These are phyloP conservation scores for Aspergillus transmontanensis DNA, from an alignment of 2,329 filamentous ascomycete genomes.

Conservation along the genomic window DNA sequence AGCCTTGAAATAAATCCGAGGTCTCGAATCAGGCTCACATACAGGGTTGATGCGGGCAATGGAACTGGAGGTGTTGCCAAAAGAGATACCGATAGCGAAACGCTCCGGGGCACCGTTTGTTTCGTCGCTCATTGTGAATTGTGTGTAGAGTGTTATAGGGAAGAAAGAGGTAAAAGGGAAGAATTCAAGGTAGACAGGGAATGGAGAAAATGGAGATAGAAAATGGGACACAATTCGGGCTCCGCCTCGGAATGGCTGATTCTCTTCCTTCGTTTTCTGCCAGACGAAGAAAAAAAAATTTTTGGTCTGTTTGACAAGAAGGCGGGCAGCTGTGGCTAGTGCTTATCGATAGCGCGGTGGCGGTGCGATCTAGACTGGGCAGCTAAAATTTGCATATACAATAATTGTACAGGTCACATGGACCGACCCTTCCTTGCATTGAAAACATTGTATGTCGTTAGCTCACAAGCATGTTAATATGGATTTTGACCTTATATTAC, in stretches of 20 bases:
- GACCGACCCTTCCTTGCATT: background rate
- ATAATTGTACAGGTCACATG: too few species aligned
- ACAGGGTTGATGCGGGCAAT: slow-evolving; percentile 81
- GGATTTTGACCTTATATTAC: background rate
- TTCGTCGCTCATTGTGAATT: slow-evolving; percentile 54
- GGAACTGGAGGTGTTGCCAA: slow-evolving; percentile 98
- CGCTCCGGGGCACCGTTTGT: slow-evolving; percentile 56
- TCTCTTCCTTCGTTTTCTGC: slow-evolving; percentile 9
- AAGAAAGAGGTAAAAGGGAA: slow-evolving; percentile 12
- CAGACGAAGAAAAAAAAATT: slow-evolving; percentile 36
- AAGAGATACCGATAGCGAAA: slow-evolving; percentile 88
- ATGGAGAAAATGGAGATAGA: slow-evolving; percentile 23
- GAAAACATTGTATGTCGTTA: too few species aligned
- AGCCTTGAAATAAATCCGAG: background rate
- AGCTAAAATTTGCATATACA: too few species aligned
- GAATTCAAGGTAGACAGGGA: slow-evolving; percentile 20
- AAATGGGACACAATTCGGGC: slow-evolving; percentile 13
- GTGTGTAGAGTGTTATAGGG: slow-evolving; percentile 10
- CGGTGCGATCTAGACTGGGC: slow-evolving; percentile 20
- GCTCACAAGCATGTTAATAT: background rate
- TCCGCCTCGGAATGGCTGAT: slow-evolving; percentile 11
- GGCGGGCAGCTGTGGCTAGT: slow-evolving; percentile 32
- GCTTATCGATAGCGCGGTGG: slow-evolving; percentile 41
- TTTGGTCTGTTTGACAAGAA: slow-evolving; percentile 34
- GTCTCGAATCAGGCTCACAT: slow-evolving; percentile 19